Evolutionary conservation across 2,329 filamentous ascomycete species (phyloP), one percentile per base, ranked within the genome.

Genomic region (Ceratocystis huliohia): DNA sequence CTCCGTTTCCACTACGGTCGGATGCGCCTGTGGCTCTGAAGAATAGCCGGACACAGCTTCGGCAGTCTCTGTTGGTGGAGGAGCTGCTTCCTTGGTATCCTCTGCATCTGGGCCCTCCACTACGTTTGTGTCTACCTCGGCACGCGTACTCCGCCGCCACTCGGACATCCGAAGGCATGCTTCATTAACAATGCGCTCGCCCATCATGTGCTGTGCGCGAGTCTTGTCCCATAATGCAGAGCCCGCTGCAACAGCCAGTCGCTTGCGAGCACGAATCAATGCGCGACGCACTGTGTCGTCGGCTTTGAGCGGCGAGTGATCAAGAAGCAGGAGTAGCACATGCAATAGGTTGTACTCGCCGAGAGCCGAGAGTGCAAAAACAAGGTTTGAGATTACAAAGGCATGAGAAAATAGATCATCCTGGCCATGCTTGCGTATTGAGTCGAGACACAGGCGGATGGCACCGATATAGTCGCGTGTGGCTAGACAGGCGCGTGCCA

Each of bases 401-500:
- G 59, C 57, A 30, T 66, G 59, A 33, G 46, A 57, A 17, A 68
- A 65, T 28, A 64, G 10, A 45, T 68, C 64, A 17, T 46, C 48
- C n/a, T 37, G 33, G 3, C 66, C 64, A 22, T 68, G 63, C 41
- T 61, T 63, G 10, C 48, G 48, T 22, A 64, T 41, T 3, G 63
- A 65, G 4, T 48, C 37, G 1, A 68, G 63, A 33, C 45, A 37
- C 22, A 68, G 59, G 4, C 66, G 57, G 15, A 68, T 37, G 1
- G 64, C 66, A 5, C 64, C 66, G n/a, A 65, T 63, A 45, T 68
- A 68, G 37, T 68, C 64, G 15, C 66, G 66, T 28, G 61, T 63
- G n/a, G 37, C 28, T 20, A 68, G 64, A 46, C 66, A 68, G 10
- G 66, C 64, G 15, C 66, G 63, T 17, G 50, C 64, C 59, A 65